Conservation (phyloP, 257 asterid species). For the Ligustrum vulgare region DNA sequence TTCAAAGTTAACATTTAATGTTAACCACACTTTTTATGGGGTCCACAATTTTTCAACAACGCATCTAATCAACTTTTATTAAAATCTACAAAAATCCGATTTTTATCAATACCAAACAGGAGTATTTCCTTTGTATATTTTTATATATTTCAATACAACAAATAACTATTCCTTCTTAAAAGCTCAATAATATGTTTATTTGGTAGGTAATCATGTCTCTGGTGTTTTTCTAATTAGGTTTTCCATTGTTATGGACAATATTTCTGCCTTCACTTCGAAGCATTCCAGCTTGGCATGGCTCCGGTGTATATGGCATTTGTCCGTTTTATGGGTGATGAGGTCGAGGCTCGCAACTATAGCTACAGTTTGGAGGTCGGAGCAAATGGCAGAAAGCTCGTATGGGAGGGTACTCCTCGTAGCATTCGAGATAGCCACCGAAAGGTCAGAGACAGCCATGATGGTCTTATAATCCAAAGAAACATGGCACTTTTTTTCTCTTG, state of each 20-base stretch:
- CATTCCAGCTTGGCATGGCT: slow-evolving; percentile 38
- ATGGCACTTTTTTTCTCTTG: slow-evolving; percentile 43
- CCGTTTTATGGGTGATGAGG: slow-evolving; percentile 41
- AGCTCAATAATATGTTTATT: not conserved
- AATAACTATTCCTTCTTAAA: not conserved
- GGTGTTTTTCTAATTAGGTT: slow-evolving; percentile 22
- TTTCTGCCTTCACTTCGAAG: slow-evolving; percentile 39
- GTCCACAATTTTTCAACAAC: too few species aligned
- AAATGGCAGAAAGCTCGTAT: slow-evolving; percentile 36
- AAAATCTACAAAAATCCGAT: too few species aligned
- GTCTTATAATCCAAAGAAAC: slow-evolving; percentile 37
- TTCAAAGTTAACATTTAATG: too few species aligned
- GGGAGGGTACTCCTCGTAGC: slow-evolving; percentile 41
- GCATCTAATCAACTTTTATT: too few species aligned
- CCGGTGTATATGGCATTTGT: slow-evolving; percentile 41
- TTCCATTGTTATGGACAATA: slow-evolving; percentile 44
- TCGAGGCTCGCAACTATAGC: slow-evolving; percentile 34
- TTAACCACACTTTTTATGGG: too few species aligned
- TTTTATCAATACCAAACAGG: too few species aligned
- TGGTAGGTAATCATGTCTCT: not conserved
- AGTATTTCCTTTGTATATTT: too few species aligned
- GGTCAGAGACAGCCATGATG: slow-evolving; percentile 40
- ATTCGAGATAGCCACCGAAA: slow-evolving; percentile 39
- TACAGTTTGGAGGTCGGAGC: slow-evolving; percentile 44
- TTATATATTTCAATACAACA: not conserved